These are phyloP conservation scores for Aspergillus cejpii DNA, from an alignment of 2,329 filamentous ascomycete genomes.

Conservation along the genomic window DNA sequence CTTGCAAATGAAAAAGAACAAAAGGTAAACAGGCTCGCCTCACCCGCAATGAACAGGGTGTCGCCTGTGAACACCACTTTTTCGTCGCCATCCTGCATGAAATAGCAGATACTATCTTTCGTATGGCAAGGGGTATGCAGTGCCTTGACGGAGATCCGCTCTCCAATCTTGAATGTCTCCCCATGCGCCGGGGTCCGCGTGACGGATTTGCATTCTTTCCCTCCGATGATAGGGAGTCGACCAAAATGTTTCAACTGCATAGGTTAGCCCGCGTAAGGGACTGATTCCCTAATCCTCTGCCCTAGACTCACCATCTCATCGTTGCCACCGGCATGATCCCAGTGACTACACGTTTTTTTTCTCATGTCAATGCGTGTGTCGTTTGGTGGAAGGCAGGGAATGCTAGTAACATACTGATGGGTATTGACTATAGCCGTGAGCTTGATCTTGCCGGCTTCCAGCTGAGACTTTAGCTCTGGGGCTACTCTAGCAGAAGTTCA, in stretches of 20 bases:
- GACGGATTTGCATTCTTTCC: slow-evolving; percentile 75
- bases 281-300: neutral
- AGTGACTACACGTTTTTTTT: slow-evolving; percentile 62
- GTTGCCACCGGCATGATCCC: slow-evolving; percentile 93
- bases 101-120: slow-evolving; percentile 96
- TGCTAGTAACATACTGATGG: slow-evolving; percentile 73
- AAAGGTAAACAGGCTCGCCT: slow-evolving; percentile 20
- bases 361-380: slow-evolving; percentile 9
- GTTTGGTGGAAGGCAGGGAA: neutral
- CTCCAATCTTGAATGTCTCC: slow-evolving; percentile 72
- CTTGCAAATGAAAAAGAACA: neutral
- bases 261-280: slow-evolving; percentile 1
- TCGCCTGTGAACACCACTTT: slow-evolving; percentile 91
- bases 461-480: slow-evolving; percentile 64
- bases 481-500: slow-evolving; percentile 45
- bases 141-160: slow-evolving; percentile 70
- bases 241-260: slow-evolving; percentile 52
- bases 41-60: slow-evolving; percentile 88
- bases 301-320: slow-evolving; percentile 58
- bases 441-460: slow-evolving; percentile 65
- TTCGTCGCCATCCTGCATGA: slow-evolving; percentile 67
- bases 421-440: slow-evolving; percentile 90
- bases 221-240: slow-evolving; percentile 72
- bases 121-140: slow-evolving; percentile 98
- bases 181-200: slow-evolving; percentile 68